A percentile compares a stretch with the other conserved stretches of the same genome.
Conservation (phyloP, 2,329 filamentous ascomycete species). For the Herpotrichia juniperi region DNA sequence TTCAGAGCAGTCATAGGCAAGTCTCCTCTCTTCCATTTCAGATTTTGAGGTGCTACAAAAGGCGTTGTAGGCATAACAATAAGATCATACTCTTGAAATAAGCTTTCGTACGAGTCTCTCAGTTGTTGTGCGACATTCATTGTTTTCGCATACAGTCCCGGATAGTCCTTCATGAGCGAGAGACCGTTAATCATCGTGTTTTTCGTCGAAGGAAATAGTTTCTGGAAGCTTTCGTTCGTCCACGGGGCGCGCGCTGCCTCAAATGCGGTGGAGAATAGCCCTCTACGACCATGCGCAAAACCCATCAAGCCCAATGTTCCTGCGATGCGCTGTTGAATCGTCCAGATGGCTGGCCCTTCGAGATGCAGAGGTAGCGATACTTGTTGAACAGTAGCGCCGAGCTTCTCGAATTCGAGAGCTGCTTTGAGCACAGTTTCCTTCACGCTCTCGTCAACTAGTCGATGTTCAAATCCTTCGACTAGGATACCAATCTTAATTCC, state of each 20-base stretch:
- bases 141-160: conserved; percentile 54
- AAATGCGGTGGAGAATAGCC: conserved; percentile 26
- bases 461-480: conserved; percentile 31
- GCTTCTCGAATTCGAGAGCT: conserved; percentile 46
- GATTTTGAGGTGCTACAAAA: conserved; percentile 27
- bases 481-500: conserved; percentile 38
- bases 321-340: conserved; percentile 50
- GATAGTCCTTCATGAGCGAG: conserved; percentile 54
- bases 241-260: conserved; percentile 57
- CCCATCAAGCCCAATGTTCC: conserved; percentile 50
- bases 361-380: conserved; percentile 58
- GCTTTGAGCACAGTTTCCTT: conserved; percentile 50
- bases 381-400: conserved; percentile 59
- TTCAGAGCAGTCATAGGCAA: conserved; percentile 33
- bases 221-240: conserved; percentile 56
- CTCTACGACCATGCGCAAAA: conserved; percentile 25
- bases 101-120: conserved; percentile 53
- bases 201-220: conserved; percentile 58
- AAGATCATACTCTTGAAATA: conserved; percentile 50
- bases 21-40: conserved; percentile 29
- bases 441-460: conserved; percentile 47
- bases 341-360: conserved; percentile 59
- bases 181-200: conserved; percentile 61
- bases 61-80: conserved; percentile 59
- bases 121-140: conserved; percentile 56